These are phyloP conservation scores for Penicillium tannophilum DNA, from an alignment of 495 filamentous ascomycete genomes.

Conservation along the genomic window DNA sequence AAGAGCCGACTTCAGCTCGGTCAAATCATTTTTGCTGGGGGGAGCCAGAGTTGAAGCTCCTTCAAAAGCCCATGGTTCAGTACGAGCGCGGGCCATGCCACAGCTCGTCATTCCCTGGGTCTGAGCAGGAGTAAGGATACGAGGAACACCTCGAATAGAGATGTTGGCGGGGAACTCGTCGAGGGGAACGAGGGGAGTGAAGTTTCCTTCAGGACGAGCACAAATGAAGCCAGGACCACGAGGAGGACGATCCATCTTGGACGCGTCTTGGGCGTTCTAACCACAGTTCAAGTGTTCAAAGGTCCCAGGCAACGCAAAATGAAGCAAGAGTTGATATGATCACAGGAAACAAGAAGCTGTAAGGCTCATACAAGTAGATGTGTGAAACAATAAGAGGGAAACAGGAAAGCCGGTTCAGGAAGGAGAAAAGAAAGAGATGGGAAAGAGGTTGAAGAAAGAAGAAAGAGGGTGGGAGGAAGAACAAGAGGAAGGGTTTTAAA, in stretches of 20 bases:
- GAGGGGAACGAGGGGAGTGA: constrained; percentile 64
- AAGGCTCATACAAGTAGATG: background rate
- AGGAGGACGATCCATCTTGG: background rate
- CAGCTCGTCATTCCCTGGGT: constrained; percentile 51
- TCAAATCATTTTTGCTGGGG: background rate
- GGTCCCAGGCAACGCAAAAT: background rate
- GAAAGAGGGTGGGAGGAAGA: background rate
- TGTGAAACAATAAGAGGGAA: background rate
- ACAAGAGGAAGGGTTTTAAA: background rate
- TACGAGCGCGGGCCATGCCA: constrained; percentile 34
- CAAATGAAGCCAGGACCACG: constrained; percentile 53
- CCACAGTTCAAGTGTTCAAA: background rate
- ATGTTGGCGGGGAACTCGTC: constrained; percentile 60
- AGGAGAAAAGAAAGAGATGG: background rate
- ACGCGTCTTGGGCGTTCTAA: constrained; percentile 24
- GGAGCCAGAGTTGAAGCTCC: constrained; percentile 11
- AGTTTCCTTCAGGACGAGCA: constrained; percentile 56
- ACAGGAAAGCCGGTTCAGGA: background rate
- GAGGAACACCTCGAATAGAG: constrained; percentile 37
- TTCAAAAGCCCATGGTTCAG: constrained; percentile 40
- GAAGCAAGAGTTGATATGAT: background rate
- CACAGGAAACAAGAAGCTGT: background rate
- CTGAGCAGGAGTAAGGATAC: constrained; percentile 34
- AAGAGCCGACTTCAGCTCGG: background rate
- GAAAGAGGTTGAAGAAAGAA: background rate